Evolutionary conservation across 164 flowering plant species (phyloP), one percentile per base, ranked within the genome.

Genomic region (Stephania japonica): DNA sequence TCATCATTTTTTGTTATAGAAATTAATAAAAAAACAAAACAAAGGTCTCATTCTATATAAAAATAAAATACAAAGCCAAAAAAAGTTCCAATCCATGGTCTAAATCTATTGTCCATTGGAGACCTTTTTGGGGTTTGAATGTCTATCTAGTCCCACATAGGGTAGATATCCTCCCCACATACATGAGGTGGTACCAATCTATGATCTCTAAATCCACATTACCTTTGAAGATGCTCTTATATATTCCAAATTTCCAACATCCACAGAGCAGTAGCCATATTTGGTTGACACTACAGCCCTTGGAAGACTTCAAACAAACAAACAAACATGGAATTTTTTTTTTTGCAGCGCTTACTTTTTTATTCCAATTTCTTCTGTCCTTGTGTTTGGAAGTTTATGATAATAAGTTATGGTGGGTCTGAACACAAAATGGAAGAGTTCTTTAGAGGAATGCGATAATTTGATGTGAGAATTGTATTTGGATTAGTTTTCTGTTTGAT

Each of bases 71-170:
- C n/a, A n/a, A n/a, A n/a, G n/a, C n/a, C n/a, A n/a, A n/a, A n/a
- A n/a, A n/a, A n/a, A n/a, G n/a, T n/a, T n/a, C n/a, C n/a, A n/a
- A n/a, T n/a, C n/a, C n/a, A n/a, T n/a, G n/a, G n/a, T n/a, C n/a
- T n/a, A n/a, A n/a, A n/a, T n/a, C n/a, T n/a, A n/a, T n/a, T n/a
- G n/a, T n/a, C n/a, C n/a, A n/a, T n/a, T n/a, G n/a, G n/a, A n/a
- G n/a, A n/a, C n/a, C n/a, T 80, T 38, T 42, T 42, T 69, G 38
- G 18, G 56, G 76, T 68, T 74, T 77, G 38, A n/a, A 14, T 53
- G 23, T 56, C 72, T 64, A 59, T 38, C 6, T 38, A 19, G 49
- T 76, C 65, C 70, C 64, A 53, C 50, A 14, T 64, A 2, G n/a
- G n/a, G n/a, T n/a, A n/a, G n/a, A n/a, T n/a, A n/a, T n/a, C n/a